A percentile compares a stretch with the other conserved stretches of the same genome.
These are phyloP conservation scores for Prunus persica DNA, from an alignment of 306 rosid species.

Conservation along the genomic window DNA sequence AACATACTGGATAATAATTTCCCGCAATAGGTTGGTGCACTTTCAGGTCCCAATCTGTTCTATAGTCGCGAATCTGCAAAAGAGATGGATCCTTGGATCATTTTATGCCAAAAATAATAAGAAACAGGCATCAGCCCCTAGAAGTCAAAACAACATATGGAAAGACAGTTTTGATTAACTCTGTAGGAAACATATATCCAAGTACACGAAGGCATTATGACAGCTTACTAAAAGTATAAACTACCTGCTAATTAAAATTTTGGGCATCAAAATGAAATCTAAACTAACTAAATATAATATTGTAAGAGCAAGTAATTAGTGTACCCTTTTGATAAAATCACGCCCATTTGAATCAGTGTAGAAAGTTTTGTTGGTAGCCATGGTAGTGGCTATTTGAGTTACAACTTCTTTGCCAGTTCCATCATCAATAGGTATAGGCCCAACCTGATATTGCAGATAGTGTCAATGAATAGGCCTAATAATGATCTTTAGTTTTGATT, in stretches of 20 bases:
- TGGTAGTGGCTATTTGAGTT: slow-evolving; percentile 55
- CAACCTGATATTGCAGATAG: slow-evolving; percentile 54
- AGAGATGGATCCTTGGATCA: neutral
- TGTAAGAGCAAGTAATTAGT: slow-evolving; percentile 6
- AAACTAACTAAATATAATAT: neutral
- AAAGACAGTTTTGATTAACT: neutral
- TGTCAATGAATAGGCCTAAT: slow-evolving; percentile 10
- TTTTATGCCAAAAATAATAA: neutral
- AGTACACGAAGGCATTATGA: neutral
- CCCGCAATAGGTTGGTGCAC: slow-evolving; percentile 61
- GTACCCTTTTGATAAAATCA: slow-evolving; percentile 82
- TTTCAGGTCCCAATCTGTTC: slow-evolving; percentile 55
- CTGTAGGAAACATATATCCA: neutral
- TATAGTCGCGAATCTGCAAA: slow-evolving; percentile 50
- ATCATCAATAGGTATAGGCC: slow-evolving; percentile 83
- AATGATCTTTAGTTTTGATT: slow-evolving; percentile 2
- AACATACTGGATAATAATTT: slow-evolving; percentile 59
- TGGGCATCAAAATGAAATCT: neutral
- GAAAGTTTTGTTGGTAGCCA: slow-evolving; percentile 72
- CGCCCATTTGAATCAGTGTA: slow-evolving; percentile 93
- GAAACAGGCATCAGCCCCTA: slow-evolving; percentile 1
- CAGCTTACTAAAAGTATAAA: neutral
- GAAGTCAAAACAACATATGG: neutral
- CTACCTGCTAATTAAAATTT: neutral
- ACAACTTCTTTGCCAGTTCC: slow-evolving; percentile 82